Evolutionary conservation across 1,284 basidiomycete species (phyloP).

Genomic region (Phellopilus nigrolimitatus): DNA sequence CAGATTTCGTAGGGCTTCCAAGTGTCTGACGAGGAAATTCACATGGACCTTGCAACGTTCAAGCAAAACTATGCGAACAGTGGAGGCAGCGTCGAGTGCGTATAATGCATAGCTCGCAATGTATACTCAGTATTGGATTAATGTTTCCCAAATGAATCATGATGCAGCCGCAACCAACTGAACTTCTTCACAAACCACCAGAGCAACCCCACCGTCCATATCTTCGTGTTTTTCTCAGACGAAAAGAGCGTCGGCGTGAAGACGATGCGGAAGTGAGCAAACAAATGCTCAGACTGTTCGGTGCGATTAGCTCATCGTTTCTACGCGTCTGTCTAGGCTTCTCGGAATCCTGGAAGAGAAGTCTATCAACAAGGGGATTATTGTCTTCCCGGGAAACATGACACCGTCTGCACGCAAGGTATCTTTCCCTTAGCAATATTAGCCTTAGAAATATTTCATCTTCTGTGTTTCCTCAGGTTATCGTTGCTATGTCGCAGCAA

Average conservation of each 20-base stretch:
- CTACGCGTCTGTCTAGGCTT: slow-evolving; percentile 50
- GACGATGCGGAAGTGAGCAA: slow-evolving; percentile 92
- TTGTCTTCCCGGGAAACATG: slow-evolving; percentile 96
- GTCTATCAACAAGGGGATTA: slow-evolving; percentile 85
- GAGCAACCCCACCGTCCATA: slow-evolving; percentile 70
- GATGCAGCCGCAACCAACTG: slow-evolving; percentile 71
- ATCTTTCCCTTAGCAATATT: slow-evolving; percentile 22
- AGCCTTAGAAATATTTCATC: slow-evolving; percentile 2
- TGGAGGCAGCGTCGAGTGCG: slow-evolving; percentile 62
- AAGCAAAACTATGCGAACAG: slow-evolving; percentile 59
- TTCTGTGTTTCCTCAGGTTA: slow-evolving; percentile 53
- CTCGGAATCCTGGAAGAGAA: slow-evolving; percentile 86
- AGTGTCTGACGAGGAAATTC: slow-evolving; percentile 88
- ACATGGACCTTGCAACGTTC: slow-evolving; percentile 79
- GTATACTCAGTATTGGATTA: not conserved
- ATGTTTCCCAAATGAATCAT: slow-evolving; percentile 24
- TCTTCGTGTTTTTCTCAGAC: slow-evolving; percentile 93
- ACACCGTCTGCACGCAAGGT: slow-evolving; percentile 95
- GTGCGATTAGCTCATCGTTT: slow-evolving; percentile 12
- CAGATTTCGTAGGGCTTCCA: slow-evolving; percentile 63
- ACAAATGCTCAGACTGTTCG: slow-evolving; percentile 3
- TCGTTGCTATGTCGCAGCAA: slow-evolving; percentile 79
- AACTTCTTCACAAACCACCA: slow-evolving; percentile 83
- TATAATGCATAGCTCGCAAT: slow-evolving; percentile 5
- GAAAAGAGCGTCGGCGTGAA: slow-evolving; percentile 92